Evolutionary conservation across 441 rosid species (phyloP), one percentile per base, ranked within the genome.

Genomic region (Populus tomentosa): DNA sequence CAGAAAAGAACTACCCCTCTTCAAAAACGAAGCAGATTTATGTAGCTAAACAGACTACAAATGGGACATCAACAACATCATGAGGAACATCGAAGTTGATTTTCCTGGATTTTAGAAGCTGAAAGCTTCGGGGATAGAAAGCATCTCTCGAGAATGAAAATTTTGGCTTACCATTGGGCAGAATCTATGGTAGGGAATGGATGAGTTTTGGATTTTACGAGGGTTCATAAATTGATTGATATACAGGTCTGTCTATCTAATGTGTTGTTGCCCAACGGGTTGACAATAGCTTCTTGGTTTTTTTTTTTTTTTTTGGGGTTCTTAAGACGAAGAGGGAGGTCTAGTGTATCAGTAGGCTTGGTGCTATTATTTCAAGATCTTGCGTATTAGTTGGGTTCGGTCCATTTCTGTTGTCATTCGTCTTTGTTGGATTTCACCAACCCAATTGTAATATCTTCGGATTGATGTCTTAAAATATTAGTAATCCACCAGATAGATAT

Each of bases 11-110:
- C 77, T 89, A 88, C 67, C 82, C 83, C 33, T 63, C 91, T 78
- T 84, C 90, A 67, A 94, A 92, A 86, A 84, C 87, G 83, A 96
- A 91, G 85, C 99, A 96, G 88, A 91, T 96, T n/a, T 96, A 96
- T 82, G 99, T 96, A 78, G 99, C 97, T 70, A 96, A 96, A 79
- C 99, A 94, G 89, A 86, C 90, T 2, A 71, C 83, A 21, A 86
- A 79, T 76, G 87, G 83, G 36, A 79, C 88, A 42, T 76, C 90
- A 10, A 68, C 82, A 4, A 53, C 83, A 1, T 83, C 80, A 24
- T 81, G 80, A 82, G n/a, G 80, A 62, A 38, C 74, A 63, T 20
- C 50, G 72, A 70, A 73, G 75, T 56, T 21, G 46, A 66, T 62
- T 24, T 70, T 77, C 46, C 72, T 68, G 75, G 64, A 46, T 14